Base-by-base conservation (phyloP, 345 rosid genomes). In the Salix purpurea region DNA sequence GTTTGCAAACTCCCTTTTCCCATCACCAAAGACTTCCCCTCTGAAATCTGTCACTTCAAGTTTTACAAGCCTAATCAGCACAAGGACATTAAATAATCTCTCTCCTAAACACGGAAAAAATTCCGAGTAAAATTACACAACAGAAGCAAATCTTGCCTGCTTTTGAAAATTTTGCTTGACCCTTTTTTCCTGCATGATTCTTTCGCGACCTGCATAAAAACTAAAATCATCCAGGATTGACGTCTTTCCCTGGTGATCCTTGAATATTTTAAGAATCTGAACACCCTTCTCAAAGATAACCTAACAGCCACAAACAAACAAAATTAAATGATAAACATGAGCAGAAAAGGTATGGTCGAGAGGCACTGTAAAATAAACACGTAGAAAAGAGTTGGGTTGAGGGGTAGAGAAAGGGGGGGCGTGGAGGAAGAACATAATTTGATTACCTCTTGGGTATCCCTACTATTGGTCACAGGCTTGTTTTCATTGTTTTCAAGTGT, bases 381-480 rank as follows among this genome's bases (percentile, higher is more conserved):
- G 21, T 21, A 54, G 8, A 54, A 21, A 21, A 54, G 24, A 21
- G 52, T 58, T 42, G 61, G 62, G 24, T 10, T 2, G 26, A 21
- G 24, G 26, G 61, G 10, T 54, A 1, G n/a, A 54, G 24, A 7
- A 54, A 2, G 10, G 60, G 2, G 60, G 60, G 21, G 24, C 74
- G 54, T 54, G 39, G 71, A 67, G 26, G 64, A 39, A 56, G n/a
- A 60, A 52, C 26, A 28, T 11, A 72, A 65, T 58, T 7, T 34
- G 24, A 56, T 23, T 84, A 93, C 96, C 96, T 93, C 96, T 72
- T 93, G 96, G 23, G 94, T 90, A 80, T 93, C 97, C 85, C 94
- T 84, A 71, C 96, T 93, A 75, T 93, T 91, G 12, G 96, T 92
- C 18, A 91, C 96, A 39, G 94, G 91, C 78, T 89, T 92, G 89